A percentile compares a stretch with the other conserved stretches of the same genome.
These are phyloP conservation scores for Rhodofomes roseus DNA, from an alignment of 1,284 basidiomycete genomes.

Conservation along the genomic window DNA sequence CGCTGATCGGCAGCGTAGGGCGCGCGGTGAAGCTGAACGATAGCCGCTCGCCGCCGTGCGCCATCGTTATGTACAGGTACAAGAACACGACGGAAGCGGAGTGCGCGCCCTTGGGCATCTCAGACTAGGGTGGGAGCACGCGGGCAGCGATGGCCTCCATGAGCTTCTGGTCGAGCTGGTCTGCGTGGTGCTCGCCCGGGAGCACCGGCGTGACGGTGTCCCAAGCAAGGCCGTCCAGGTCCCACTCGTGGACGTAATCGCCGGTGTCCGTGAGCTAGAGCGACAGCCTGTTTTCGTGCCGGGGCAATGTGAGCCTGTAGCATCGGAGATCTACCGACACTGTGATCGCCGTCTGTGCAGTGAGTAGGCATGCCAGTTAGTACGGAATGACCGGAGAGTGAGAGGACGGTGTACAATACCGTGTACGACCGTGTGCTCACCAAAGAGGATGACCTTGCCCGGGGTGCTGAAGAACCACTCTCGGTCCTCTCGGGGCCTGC, in stretches of 20 bases:
- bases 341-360: conserved; percentile 91
- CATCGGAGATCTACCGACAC: conserved; percentile 95
- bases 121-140: conserved; percentile 43
- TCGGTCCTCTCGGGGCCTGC: conserved; percentile 38
- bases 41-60: conserved; percentile 50
- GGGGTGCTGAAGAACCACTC: conserved; percentile 93
- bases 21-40: conserved; percentile 81
- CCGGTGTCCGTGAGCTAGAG: conserved; percentile 82
- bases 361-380: conserved; percentile 1
- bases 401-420: conserved; percentile 77
- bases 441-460: conserved; percentile 97
- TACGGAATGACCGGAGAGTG: background rate
- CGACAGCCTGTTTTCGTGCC: conserved; percentile 71
- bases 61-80: conserved; percentile 89
- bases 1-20: conserved; percentile 96
- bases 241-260: conserved; percentile 80
- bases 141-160: conserved; percentile 62
- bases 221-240: conserved; percentile 85
- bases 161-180: conserved; percentile 66
- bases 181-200: conserved; percentile 54
- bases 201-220: conserved; percentile 55
- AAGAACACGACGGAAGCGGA: conserved; percentile 83
- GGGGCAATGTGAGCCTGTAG: conserved; percentile 81
- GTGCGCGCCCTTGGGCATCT: conserved; percentile 49
- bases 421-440: conserved; percentile 98